These are phyloP conservation scores for Diutina pseudorugosa DNA, from an alignment of 1,139 yeast species.

Conservation along the genomic window DNA sequence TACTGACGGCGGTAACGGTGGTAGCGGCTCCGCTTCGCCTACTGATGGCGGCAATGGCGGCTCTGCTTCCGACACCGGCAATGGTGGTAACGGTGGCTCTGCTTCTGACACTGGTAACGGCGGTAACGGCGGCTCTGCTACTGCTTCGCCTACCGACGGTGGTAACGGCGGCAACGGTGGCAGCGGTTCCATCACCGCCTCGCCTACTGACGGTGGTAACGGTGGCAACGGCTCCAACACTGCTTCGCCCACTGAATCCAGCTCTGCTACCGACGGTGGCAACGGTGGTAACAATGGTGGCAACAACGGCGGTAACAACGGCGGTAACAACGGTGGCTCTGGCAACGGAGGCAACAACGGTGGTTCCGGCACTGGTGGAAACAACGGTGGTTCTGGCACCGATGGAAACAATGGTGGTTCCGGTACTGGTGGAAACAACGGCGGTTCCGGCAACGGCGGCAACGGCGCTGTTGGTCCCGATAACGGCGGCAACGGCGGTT, in stretches of 20 bases:
- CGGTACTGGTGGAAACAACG: background rate
- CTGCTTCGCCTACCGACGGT: background rate
- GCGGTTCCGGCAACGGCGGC: background rate
- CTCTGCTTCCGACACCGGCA: background rate
- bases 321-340: background rate
- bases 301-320: no score
- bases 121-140: no score
- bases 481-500: background rate
- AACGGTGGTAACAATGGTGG: no score
- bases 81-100: background rate
- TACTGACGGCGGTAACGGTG: background rate
- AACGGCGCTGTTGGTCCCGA: background rate
- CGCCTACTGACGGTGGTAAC: no score
- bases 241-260: no score
- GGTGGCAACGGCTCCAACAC: no score
- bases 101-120: no score
- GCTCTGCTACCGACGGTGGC: no score
- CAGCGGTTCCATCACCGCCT: no score
- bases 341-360: no score
- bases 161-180: background rate
- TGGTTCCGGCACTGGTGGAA: background rate
- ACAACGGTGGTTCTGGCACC: background rate
- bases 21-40: background rate
- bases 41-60: background rate
- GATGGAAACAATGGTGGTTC: background rate